Conservation (phyloP, 2,329 filamentous ascomycete species). For the Daldinia eschscholtzii region DNA sequence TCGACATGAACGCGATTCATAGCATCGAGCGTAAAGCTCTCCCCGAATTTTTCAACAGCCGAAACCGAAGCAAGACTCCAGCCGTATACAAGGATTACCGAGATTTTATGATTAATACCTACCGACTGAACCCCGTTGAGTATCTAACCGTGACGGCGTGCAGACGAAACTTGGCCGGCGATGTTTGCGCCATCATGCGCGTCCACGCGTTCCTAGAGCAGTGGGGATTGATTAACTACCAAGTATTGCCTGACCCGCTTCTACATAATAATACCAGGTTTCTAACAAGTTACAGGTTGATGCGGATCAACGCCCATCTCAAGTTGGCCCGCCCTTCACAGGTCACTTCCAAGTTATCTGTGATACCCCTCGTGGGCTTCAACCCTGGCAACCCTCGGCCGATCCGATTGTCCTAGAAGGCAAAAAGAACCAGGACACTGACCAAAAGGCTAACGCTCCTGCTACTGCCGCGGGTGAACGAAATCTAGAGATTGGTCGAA, state of each 20-base stretch:
- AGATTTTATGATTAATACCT: conserved; percentile 99
- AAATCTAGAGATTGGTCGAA: conserved; percentile 92
- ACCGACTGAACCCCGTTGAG: conserved; percentile 93
- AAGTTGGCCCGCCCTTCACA: conserved; percentile 95
- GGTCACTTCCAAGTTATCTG: conserved; percentile 97
- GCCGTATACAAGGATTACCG: conserved; percentile 99
- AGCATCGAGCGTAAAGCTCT: conserved; percentile 93
- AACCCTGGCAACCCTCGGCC: conserved; percentile 92
- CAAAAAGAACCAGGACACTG: conserved; percentile 74
- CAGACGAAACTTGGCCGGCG: conserved; percentile 91
- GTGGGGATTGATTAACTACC: conserved; percentile 99
- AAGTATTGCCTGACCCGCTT: conserved; percentile 68
- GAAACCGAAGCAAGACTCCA: conserved; percentile 97
- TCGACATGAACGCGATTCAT: conserved; percentile 96
- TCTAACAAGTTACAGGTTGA: conserved; percentile 77
- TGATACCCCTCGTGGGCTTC: conserved; percentile 93
- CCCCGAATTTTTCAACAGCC: conserved; percentile 97
- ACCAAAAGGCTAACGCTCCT: conserved; percentile 76
- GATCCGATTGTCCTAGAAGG: conserved; percentile 75
- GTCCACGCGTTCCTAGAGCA: conserved; percentile 98
- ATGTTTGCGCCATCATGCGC: conserved; percentile 99
- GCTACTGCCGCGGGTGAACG: conserved; percentile 81
- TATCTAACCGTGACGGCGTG: conserved; percentile 98
- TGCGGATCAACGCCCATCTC: conserved; percentile 92
- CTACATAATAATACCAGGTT: conserved; percentile 19